A percentile compares a stretch with the other conserved stretches of the same genome.
These are phyloP conservation scores for Trichoderma sp. DNA, from an alignment of 2,329 filamentous ascomycete species.

Conservation along the genomic window DNA sequence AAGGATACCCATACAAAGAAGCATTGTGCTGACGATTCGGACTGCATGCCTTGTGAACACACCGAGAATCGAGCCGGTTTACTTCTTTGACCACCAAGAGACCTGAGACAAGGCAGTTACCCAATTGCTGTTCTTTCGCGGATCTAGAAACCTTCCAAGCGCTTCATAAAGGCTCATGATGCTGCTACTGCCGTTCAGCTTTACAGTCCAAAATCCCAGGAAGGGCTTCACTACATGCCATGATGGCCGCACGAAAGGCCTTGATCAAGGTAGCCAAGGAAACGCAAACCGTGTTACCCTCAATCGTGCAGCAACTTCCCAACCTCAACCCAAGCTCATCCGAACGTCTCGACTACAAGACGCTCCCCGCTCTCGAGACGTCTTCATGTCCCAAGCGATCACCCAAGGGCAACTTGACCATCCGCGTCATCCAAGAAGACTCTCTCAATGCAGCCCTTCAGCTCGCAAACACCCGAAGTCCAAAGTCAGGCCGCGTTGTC, in stretches of 20 bases:
- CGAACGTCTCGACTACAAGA: conserved; percentile 43
- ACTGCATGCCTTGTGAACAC: conserved; percentile 3
- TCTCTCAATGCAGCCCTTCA: conserved; percentile 58
- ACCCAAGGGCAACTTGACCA: conserved; percentile 36
- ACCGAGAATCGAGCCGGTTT: neutral
- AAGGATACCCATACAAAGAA: conserved; percentile 29
- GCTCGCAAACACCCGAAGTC: conserved; percentile 37
- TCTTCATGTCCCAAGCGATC: conserved; percentile 48
- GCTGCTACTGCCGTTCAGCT: neutral
- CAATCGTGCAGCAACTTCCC: conserved; percentile 50
- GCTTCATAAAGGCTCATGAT: neutral
- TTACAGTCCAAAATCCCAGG: conserved; percentile 6
- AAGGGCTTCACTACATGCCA: neutral
- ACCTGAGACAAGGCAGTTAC: neutral
- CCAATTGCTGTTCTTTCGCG: no score
- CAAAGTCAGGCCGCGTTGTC: conserved; percentile 47
- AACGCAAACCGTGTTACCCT: conserved; percentile 51
- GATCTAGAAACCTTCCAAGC: neutral
- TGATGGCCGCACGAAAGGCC: conserved; percentile 30
- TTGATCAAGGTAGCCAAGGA: conserved; percentile 50
- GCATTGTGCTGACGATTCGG: neutral
- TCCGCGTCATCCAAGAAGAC: conserved; percentile 60
- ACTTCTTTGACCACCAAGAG: neutral
- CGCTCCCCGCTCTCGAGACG: conserved; percentile 45
- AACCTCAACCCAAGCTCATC: conserved; percentile 44